These are phyloP conservation scores for Lachnellula subtilissima DNA, from an alignment of 2,329 filamentous ascomycete genomes.

Conservation along the genomic window DNA sequence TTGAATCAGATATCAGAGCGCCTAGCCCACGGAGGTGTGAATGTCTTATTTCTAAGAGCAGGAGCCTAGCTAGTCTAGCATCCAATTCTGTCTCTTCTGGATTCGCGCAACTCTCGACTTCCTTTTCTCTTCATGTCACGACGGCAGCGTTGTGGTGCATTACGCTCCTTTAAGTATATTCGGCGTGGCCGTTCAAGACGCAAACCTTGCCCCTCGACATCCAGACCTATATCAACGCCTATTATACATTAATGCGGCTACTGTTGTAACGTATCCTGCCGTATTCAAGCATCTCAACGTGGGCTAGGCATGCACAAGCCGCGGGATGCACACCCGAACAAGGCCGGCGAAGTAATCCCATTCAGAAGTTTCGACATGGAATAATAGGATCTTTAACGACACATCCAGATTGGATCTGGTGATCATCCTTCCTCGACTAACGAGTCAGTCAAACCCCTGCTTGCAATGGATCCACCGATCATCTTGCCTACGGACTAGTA, in stretches of 20 bases:
- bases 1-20: conserved; percentile 9
- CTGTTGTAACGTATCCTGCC: conserved; percentile 11
- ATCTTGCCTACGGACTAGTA: conserved; percentile 9
- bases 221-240: conserved; percentile 21
- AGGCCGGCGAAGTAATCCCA: conserved; percentile 14
- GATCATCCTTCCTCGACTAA: conserved; percentile 1
- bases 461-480: conserved; percentile 14
- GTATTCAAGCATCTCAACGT: conserved; percentile 14
- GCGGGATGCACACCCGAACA: not conserved
- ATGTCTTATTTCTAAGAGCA: too few relatives aligned
- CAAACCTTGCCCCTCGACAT: conserved; percentile 2
- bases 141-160: not conserved
- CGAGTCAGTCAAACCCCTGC: conserved; percentile 10
- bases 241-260: conserved; percentile 20
- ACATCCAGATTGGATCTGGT: conserved; percentile 12
- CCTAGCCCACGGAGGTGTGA: not conserved
- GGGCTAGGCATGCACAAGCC: not conserved
- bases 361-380: conserved; percentile 20
- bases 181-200: conserved; percentile 1
- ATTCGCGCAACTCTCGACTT: too few relatives aligned
- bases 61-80: too few relatives aligned
- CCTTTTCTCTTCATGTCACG: not conserved
- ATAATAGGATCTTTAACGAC: conserved; percentile 14
- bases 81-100: too few relatives aligned
- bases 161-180: not conserved